Evolutionary conservation across 345 rosid species (phyloP).

Genomic region (Physaria fendleri): DNA sequence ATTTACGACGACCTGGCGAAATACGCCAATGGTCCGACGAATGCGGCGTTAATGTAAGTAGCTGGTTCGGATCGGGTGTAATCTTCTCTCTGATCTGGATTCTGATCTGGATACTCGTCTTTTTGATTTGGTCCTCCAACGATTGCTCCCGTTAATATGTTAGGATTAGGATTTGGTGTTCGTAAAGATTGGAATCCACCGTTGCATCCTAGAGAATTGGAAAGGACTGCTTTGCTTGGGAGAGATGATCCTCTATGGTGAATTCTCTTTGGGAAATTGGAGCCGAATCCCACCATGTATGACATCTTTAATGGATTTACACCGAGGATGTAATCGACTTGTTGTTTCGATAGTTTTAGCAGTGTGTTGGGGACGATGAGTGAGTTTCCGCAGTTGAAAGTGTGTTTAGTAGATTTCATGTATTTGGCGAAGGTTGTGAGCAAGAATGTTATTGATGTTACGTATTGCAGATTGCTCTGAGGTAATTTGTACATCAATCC

Average conservation of each 20-base stretch:
- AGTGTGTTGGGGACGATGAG: conserved; percentile 42
- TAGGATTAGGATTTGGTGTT: conserved; percentile 44
- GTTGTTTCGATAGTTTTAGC: conserved; percentile 54
- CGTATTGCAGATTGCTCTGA: conserved; percentile 77
- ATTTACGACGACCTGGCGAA: conserved; percentile 22
- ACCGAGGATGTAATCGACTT: conserved; percentile 83
- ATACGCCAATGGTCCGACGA: conserved; percentile 60
- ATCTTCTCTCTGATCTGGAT: conserved; percentile 45
- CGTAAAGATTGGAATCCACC: conserved; percentile 44
- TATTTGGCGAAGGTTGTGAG: conserved; percentile 77
- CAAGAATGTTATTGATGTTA: conserved; percentile 66
- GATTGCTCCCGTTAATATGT: conserved; percentile 62
- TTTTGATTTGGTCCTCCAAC: conserved; percentile 66
- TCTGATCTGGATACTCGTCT: conserved; percentile 47
- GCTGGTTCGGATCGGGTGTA: conserved; percentile 52
- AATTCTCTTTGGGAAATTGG: conserved; percentile 50
- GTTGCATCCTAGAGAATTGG: conserved; percentile 35
- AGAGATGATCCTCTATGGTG: conserved; percentile 74
- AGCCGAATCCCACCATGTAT: conserved; percentile 83
- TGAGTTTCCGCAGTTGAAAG: conserved; percentile 65
- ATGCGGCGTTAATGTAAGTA: conserved; percentile 53
- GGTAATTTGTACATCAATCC: conserved; percentile 77
- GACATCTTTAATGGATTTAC: conserved; percentile 67
- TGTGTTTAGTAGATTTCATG: conserved; percentile 47
- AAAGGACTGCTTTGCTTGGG: conserved; percentile 46